Evolutionary conservation across 495 filamentous ascomycete genomes (phyloP), one percentile per base, ranked within the genome.

Genomic region (Penicillium tannophilum): DNA sequence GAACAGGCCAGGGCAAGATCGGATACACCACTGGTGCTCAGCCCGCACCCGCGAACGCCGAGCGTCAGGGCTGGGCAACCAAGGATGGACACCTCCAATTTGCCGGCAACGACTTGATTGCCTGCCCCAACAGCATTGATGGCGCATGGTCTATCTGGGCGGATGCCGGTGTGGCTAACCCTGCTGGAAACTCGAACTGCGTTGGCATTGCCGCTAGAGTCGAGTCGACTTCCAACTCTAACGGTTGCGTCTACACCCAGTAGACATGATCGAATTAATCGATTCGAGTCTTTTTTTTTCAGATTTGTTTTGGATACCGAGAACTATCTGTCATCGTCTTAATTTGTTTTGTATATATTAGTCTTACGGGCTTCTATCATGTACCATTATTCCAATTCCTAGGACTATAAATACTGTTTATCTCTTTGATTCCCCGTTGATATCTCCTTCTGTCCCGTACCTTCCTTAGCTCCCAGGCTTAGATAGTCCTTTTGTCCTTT

Each of bases 191-290:
- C 66, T 20, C 66, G 55, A 60, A 72, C 52, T 84, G 82, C 56
- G 61, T 81, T 20, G 72, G 76, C 24, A 70, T 82, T 56, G 63
- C 61, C 6, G 72, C 69, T 30, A 73, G 70, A 19, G 70, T 77
- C 6, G 57, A 70, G 33, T 62, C 68, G 60, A 66, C 52, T 39
- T 46, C 52, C 16, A 61, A 63, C 19, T 67, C 76, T 31, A 68
- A 63, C 50, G 54, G 81, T 83, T 51, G 90, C 87, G 14, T 82
- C 80, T 53, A 87, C 86, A 74, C 91, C 85, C 3, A 85, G 54
- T 66, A 66, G 41, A 5, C 4, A n/a, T 41, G 14, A 23, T 23
- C 2, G 20, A 23, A 23, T 23, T 1, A 23, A 23, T 23, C 20
- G 20, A 23, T 23, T 2, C n/a, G n/a, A n/a, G n/a, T n/a, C n/a